Evolutionary conservation across 139 green algal genomes (phyloP), one percentile per base, ranked within the genome.

Genomic region (Tetradesmus obliquus): DNA sequence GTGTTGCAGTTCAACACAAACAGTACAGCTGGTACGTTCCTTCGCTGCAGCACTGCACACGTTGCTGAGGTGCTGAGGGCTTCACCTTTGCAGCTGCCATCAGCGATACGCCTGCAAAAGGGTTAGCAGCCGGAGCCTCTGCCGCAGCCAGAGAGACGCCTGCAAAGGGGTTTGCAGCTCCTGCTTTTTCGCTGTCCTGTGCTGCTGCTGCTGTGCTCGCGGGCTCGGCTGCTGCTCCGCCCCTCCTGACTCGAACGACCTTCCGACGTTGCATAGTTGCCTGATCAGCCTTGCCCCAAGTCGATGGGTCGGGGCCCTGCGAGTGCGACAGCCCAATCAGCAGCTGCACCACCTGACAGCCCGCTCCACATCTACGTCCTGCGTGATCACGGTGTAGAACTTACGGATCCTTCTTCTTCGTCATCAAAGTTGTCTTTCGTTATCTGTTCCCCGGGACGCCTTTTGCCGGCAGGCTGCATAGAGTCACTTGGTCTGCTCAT

Each of bases 341-440:
- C 62, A 79, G 45, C 55, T 55, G 53, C 51, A n/a, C 8, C 55
- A n/a, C 45, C 15, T 79, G n/a, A 55, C 91, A 79, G 51, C 69
- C 45, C 55, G 22, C 55, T 6, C 24, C 9, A 90, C 60, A n/a
- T 89, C 82, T 53, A 81, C 20, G 66, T 19, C 79, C 79, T 55
- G 55, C 1, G 17, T 0, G n/a, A 55, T 71, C 57, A 84, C 10
- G 0, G 89, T 53, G 45, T 60, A 62, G 5, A 6, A 57, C 86
- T 53, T 82, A 93, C 90, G 51, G 93, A 79, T n/a, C 91, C 91
- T 5, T 94, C 93, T 0, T 95, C 93, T 55, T 90, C 85, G 53
- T 96, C 93, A 0, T 88, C 90, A 5, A 24, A 84, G 83, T 97
- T 93, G 69, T 97, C 94, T 69, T 97, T 96, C 8, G 94, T 95